phyloP scores from a whole-genome alignment of 805 yeast genomes.

The Yarrowia deformans region DNA sequence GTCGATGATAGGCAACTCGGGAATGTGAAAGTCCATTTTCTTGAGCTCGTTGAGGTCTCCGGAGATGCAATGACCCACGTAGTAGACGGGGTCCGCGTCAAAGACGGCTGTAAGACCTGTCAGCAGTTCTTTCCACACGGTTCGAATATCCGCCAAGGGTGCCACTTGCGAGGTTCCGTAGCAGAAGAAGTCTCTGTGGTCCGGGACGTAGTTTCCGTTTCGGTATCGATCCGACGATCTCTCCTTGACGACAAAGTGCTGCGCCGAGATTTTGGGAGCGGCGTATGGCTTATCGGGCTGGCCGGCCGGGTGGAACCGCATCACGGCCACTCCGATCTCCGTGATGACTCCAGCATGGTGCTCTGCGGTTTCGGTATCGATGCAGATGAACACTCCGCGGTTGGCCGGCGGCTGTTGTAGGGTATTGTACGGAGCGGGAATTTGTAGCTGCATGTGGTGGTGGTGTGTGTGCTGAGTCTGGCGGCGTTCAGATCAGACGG shows the following conservation, averaged over 20 bases:
- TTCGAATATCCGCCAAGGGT: constrained; percentile 48
- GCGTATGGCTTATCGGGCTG: constrained; percentile 22
- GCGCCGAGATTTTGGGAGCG: constrained; percentile 31
- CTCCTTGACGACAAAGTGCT: constrained; percentile 38
- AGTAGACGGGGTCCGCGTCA: constrained; percentile 40
- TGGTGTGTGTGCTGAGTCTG: too few relatives aligned
- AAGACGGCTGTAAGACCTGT: constrained; percentile 2
- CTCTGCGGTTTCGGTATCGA: constrained; percentile 40
- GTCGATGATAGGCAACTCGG: constrained; percentile 54
- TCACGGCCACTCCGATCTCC: constrained; percentile 40
- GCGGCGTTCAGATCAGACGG: too few relatives aligned
- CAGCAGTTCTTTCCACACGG: constrained; percentile 43
- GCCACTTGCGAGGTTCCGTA: constrained; percentile 60
- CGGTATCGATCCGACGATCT: constrained; percentile 41
- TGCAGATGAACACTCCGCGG: constrained; percentile 37
- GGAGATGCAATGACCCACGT: constrained; percentile 67
- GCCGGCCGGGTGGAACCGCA: constrained; percentile 44
- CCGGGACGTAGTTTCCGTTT: constrained; percentile 64
- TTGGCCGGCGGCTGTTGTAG: constrained; percentile 19
- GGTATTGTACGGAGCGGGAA: constrained; percentile 11
- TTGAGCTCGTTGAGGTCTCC: constrained; percentile 64
- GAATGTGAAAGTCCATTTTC: constrained; percentile 58
- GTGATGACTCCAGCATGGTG: constrained; percentile 35
- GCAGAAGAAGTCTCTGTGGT: constrained; percentile 59
- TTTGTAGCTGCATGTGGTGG: constrained; percentile 4